phyloP scores from a whole-genome alignment of 495 filamentous ascomycete species.

The Gamarada debralockiae region DNA sequence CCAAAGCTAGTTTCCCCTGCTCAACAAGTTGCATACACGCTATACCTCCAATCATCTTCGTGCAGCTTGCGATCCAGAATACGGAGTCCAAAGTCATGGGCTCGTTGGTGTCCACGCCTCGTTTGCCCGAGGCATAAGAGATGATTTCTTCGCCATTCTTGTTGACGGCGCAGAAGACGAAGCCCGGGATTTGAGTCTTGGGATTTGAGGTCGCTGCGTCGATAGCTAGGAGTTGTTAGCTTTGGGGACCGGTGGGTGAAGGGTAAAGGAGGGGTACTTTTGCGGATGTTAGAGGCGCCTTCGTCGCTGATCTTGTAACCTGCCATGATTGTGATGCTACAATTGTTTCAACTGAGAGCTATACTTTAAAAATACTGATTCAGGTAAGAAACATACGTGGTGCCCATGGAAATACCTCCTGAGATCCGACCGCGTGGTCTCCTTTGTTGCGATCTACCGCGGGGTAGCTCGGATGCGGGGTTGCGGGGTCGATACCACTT shows the following conservation, averaged over 20 bases:
- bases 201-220: conserved; percentile 36
- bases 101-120: conserved; percentile 31
- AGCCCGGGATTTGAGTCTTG: conserved; percentile 38
- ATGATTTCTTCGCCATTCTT: conserved; percentile 46
- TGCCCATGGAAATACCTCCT: too few species aligned
- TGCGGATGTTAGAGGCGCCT: not conserved
- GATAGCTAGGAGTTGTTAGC: conserved; percentile 19
- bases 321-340: conserved; percentile 1
- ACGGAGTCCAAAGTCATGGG: conserved; percentile 48
- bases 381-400: too few species aligned
- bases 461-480: too few species aligned
- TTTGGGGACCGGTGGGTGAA: not conserved
- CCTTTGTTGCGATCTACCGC: too few species aligned
- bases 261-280: not conserved
- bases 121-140: conserved; percentile 41
- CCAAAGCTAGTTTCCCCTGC: conserved; percentile 46
- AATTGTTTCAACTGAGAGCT: too few species aligned
- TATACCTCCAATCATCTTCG: conserved; percentile 50
- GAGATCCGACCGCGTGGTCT: too few species aligned
- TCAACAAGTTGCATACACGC: conserved; percentile 62
- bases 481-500: not conserved
- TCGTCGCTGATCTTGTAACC: not conserved
- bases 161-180: conserved; percentile 42
- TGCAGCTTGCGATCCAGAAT: conserved; percentile 60
- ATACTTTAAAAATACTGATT: too few species aligned